Evolutionary conservation across 2,329 filamentous ascomycete genomes (phyloP).

Genomic region (Diaporthe nobilis): DNA sequence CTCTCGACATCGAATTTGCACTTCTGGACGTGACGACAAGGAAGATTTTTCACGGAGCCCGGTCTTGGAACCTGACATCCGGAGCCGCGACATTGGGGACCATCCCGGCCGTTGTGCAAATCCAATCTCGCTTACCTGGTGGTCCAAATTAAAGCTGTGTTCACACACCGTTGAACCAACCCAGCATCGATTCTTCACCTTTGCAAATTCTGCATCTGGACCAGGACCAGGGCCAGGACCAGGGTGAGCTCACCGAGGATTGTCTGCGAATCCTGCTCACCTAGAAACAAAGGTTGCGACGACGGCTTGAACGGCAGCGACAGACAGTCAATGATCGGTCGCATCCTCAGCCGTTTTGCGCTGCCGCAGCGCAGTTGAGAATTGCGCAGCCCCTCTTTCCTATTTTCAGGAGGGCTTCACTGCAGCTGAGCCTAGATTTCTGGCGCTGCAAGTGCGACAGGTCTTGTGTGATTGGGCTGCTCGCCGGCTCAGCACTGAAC

Average conservation of each 20-base stretch:
- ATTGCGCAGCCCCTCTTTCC: slow-evolving; percentile 35
- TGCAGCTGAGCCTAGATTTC: slow-evolving; percentile 37
- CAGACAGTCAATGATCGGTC: neutral
- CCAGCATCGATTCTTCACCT: neutral
- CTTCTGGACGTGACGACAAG: slow-evolving; percentile 32
- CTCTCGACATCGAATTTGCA: slow-evolving; percentile 36
- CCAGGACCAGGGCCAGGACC: slow-evolving; percentile 12
- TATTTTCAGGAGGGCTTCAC: slow-evolving; percentile 38
- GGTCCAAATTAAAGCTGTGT: slow-evolving; percentile 37
- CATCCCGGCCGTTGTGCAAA: slow-evolving; percentile 38
- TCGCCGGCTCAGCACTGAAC: slow-evolving; percentile 15
- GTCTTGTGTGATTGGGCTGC: slow-evolving; percentile 34
- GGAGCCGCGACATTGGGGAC: slow-evolving; percentile 33
- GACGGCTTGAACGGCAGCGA: neutral
- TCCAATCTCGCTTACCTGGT: slow-evolving; percentile 41
- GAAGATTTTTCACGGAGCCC: slow-evolving; percentile 40
- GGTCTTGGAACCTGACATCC: slow-evolving; percentile 37
- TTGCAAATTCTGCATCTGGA: slow-evolving; percentile 36
- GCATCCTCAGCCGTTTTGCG: slow-evolving; percentile 1
- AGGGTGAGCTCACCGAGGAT: slow-evolving; percentile 33
- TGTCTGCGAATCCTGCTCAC: slow-evolving; percentile 11
- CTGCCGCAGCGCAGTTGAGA: neutral
- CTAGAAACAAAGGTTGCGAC: slow-evolving; percentile 1
- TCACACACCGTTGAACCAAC: slow-evolving; percentile 23
- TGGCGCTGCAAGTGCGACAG: slow-evolving; percentile 11